Percentiles rank a stretch among this genome's conserved stretches.
phyloP scores from a whole-genome alignment of 1,139 yeast genomes.

The Citeromyces hawaiiensis region DNA sequence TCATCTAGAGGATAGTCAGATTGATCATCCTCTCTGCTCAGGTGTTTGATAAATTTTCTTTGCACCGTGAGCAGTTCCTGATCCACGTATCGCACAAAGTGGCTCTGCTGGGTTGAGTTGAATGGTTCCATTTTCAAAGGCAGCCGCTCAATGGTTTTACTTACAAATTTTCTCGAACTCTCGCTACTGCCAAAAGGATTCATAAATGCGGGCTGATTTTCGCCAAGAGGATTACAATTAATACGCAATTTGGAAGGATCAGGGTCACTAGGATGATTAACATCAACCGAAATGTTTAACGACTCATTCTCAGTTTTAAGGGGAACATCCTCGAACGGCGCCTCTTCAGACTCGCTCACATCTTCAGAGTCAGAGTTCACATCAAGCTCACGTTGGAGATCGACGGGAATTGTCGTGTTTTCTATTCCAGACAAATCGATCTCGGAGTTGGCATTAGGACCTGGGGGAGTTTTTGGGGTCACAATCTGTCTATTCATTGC shows the following conservation, averaged over 20 bases:
- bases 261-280: not conserved
- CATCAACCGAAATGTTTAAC: slow-evolving; percentile 1
- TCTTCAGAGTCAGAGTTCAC: slow-evolving; percentile 8
- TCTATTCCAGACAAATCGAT: slow-evolving; percentile 6
- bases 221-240: not conserved
- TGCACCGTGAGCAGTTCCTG: slow-evolving; percentile 42
- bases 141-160: slow-evolving; percentile 14
- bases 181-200: slow-evolving; percentile 5
- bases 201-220: slow-evolving; percentile 3
- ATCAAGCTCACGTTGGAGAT: slow-evolving; percentile 10
- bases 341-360: slow-evolving; percentile 2
- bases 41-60: slow-evolving; percentile 49
- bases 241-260: not conserved
- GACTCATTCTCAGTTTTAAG: slow-evolving; percentile 4
- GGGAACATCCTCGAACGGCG: slow-evolving; percentile 6
- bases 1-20: slow-evolving; percentile 22
- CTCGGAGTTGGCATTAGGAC: slow-evolving; percentile 14
- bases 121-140: not conserved
- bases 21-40: slow-evolving; percentile 19
- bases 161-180: slow-evolving; percentile 6
- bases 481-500: not conserved
- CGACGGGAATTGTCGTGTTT: slow-evolving; percentile 7
- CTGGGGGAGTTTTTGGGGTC: slow-evolving; percentile 12
- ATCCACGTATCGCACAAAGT: slow-evolving; percentile 48
- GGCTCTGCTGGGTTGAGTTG: slow-evolving; percentile 37